Evolutionary conservation across 2,329 filamentous ascomycete genomes (phyloP), one percentile per base, ranked within the genome.

Genomic region (Diaporthe australafricana): DNA sequence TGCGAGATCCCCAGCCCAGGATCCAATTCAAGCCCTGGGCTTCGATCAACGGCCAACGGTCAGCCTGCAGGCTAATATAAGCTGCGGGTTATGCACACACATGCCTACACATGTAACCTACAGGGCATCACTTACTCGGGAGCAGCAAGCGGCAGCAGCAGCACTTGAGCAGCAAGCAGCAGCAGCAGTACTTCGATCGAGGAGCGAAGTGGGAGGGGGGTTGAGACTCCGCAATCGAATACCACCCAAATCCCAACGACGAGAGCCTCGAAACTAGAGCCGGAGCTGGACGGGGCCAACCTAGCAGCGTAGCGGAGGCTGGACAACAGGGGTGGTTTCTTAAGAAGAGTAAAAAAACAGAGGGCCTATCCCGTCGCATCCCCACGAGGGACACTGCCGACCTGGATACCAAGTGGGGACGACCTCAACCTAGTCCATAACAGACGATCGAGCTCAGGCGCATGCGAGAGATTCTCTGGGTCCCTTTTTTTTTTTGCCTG

Each of bases 381-480:
- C 42, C 42, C 60, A 50, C 60, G 60, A 65, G 60, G 60, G 60
- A 65, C 45, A 50, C 60, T 65, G 60, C 60, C 60, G 60, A 63
- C 60, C 60, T 63, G 60, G 14, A 65, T n/a, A 38, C 42, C 45
- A 38, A 38, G 60, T 65, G 60, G 60, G 32, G 60, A 65, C 60
- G n/a, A 38, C 60, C n/a, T 65, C 60, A 65, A 65, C 45, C 45
- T 65, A 65, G 60, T 65, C 60, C 60, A 65, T 65, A 65, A 65
- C 32, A 50, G 60, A 65, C 45, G 60, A 38, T 65, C 42, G 30
- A 65, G 60, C 45, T 30, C 50, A 45, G 38, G 60, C 25, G 45
- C 60, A 65, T 30, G 60, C 60, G 63, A 71, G 68, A 40, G 68
- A 40, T 63, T 42, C 40, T 48, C 42, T 32, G 12, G 35, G 25